phyloP scores from a whole-genome alignment of 1,139 yeast genomes.

The Suhomyces chickasaworum region DNA sequence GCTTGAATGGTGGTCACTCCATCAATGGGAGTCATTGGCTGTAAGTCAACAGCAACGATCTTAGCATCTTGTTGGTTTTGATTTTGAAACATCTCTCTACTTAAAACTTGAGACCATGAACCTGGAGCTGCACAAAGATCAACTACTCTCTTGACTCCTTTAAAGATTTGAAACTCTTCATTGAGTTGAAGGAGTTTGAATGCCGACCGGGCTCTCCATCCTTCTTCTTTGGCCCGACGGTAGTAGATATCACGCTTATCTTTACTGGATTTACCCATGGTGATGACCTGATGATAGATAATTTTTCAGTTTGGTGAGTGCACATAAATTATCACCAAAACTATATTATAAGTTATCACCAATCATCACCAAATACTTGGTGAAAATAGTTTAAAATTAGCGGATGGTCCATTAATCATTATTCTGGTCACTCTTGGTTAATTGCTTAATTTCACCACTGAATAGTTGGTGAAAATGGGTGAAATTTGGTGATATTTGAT shows the following conservation, averaged over 20 bases:
- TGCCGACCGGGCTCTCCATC: constrained; percentile 96
- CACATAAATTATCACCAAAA: background rate
- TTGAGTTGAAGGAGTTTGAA: constrained; percentile 87
- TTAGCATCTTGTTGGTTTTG: constrained; percentile 51
- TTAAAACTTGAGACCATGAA: constrained; percentile 96
- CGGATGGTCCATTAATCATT: no score
- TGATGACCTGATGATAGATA: background rate
- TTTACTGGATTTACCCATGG: constrained; percentile 93
- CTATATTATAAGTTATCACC: background rate
- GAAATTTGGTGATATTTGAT: no score
- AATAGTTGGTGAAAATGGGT: no score
- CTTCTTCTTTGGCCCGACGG: constrained; percentile 94
- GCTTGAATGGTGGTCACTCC: constrained; percentile 91
- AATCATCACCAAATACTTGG: no score
- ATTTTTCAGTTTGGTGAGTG: constrained; percentile 12
- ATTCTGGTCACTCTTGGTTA: no score
- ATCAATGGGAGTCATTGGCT: constrained; percentile 94
- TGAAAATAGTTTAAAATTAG: no score
- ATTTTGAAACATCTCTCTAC: constrained; percentile 60
- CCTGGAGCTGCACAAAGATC: constrained; percentile 99
- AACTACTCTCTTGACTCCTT: constrained; percentile 78
- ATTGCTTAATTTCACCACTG: no score
- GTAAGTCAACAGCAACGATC: constrained; percentile 92
- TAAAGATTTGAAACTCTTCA: constrained; percentile 82
- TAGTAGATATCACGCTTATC: constrained; percentile 91